Percentiles rank a stretch among this genome's conserved stretches.
Evolutionary conservation across 176 grass and related monocot genomes (phyloP).

Genomic region (Hordeum vulgare): DNA sequence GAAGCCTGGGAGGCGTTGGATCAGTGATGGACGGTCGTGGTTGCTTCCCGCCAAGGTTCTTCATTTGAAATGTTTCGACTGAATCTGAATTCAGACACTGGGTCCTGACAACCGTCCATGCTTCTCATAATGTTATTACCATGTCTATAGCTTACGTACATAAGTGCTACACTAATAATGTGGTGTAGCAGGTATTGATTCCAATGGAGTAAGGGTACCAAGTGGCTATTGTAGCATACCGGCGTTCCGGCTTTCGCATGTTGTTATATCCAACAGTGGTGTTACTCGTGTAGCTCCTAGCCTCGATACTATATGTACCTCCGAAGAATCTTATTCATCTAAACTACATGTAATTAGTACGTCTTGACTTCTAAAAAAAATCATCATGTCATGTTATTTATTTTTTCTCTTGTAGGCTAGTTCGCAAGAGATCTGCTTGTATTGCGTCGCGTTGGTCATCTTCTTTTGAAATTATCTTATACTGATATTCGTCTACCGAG

Average conservation of each 20-base stretch:
- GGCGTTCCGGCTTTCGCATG: slow-evolving; percentile 81
- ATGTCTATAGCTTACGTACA: not conserved
- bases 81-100: too few species aligned
- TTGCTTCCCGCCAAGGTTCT: too few species aligned
- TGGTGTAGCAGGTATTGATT: slow-evolving; percentile 59
- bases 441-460: slow-evolving; percentile 72
- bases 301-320: slow-evolving; percentile 80
- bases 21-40: too few species aligned
- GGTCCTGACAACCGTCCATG: too few species aligned
- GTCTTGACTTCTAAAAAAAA: not conserved
- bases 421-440: slow-evolving; percentile 84
- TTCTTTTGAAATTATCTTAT: slow-evolving; percentile 74
- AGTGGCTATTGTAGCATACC: slow-evolving; percentile 79
- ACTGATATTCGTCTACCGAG: slow-evolving; percentile 61
- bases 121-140: not conserved
- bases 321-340: not conserved
- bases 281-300: slow-evolving; percentile 86
- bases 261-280: slow-evolving; percentile 56
- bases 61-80: too few species aligned
- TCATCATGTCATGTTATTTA: not conserved
- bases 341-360: not conserved
- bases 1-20: too few species aligned
- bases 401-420: slow-evolving; percentile 51
- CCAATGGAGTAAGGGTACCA: slow-evolving; percentile 85
- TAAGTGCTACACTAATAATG: not conserved